Evolutionary conservation across 345 rosid species (phyloP).

Genomic region (Arabidopsis arenosa): DNA sequence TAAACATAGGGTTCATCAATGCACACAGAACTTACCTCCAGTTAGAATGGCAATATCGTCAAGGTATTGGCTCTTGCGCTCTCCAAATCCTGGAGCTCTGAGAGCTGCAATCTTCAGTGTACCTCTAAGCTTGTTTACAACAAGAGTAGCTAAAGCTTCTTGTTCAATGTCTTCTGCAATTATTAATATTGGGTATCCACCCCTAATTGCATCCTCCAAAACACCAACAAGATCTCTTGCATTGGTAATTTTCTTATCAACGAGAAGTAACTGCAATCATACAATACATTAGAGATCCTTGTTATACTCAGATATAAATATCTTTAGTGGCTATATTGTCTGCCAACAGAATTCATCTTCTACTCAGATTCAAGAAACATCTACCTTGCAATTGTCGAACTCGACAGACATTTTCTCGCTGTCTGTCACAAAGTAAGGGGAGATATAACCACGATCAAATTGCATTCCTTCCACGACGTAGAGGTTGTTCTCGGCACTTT

Average conservation of each 20-base stretch:
- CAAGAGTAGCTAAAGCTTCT: conserved; percentile 97
- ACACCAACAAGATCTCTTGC: conserved; percentile 90
- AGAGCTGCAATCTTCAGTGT: conserved; percentile 93
- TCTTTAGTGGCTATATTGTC: not conserved
- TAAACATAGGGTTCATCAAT: conserved; percentile 11
- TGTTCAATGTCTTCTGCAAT: conserved; percentile 98
- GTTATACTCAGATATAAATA: not conserved
- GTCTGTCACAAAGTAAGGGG: conserved; percentile 97
- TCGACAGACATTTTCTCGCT: conserved; percentile 98
- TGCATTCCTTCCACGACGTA: conserved; percentile 99
- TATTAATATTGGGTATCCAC: conserved; percentile 73
- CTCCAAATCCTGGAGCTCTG: conserved; percentile 98
- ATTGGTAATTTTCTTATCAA: conserved; percentile 95
- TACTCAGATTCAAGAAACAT: conserved; percentile 6
- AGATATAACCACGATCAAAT: conserved; percentile 96
- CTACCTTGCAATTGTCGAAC: conserved; percentile 96
- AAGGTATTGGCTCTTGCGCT: conserved; percentile 95
- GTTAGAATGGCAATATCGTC: conserved; percentile 97
- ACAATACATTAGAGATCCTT: not conserved
- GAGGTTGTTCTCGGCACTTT: conserved; percentile 92
- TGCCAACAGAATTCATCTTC: not conserved
- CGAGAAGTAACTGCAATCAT: conserved; percentile 82
- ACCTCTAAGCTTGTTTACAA: conserved; percentile 93
- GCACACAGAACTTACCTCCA: conserved; percentile 52
- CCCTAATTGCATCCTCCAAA: conserved; percentile 89